Evolutionary conservation across 2,329 filamentous ascomycete genomes (phyloP).

Genomic region (Verticillium isaacii): DNA sequence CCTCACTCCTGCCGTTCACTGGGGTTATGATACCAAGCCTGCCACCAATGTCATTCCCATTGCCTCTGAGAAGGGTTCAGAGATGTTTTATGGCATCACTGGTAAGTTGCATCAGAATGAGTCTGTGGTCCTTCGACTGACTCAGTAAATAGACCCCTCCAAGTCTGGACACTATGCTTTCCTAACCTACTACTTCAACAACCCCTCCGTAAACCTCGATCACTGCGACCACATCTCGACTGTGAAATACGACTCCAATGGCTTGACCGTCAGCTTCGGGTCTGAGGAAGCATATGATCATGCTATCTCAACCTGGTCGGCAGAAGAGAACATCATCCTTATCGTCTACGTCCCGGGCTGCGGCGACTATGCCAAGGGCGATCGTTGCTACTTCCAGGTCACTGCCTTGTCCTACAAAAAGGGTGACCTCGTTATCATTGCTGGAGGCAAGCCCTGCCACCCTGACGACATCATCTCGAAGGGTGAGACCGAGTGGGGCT

Average conservation of each 20-base stretch:
- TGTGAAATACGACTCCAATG: slow-evolving; percentile 3
- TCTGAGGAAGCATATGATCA: slow-evolving; percentile 16
- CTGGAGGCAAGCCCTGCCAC: slow-evolving; percentile 13
- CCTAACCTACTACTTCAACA: slow-evolving; percentile 19
- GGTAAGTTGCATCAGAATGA: not conserved
- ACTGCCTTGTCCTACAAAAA: slow-evolving; percentile 12
- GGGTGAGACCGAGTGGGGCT: slow-evolving; percentile 20
- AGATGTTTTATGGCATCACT: slow-evolving; percentile 19
- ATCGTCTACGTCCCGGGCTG: slow-evolving; percentile 20
- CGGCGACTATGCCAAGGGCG: slow-evolving; percentile 16
- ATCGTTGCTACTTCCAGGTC: slow-evolving; percentile 24
- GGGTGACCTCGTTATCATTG: slow-evolving; percentile 11
- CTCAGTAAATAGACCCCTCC: slow-evolving; percentile 12
- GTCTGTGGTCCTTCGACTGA: not conserved
- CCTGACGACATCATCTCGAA: slow-evolving; percentile 16
- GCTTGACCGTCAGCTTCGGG: slow-evolving; percentile 12
- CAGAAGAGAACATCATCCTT: slow-evolving; percentile 16
- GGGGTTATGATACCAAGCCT: slow-evolving; percentile 17
- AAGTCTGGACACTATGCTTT: slow-evolving; percentile 19
- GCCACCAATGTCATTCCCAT: slow-evolving; percentile 18
- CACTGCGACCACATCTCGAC: slow-evolving; percentile 16
- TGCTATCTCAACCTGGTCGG: slow-evolving; percentile 16
- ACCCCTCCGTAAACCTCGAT: slow-evolving; percentile 23
- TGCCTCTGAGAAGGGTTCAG: slow-evolving; percentile 12
- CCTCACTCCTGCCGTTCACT: slow-evolving; percentile 14